These are phyloP conservation scores for barley (Hordeum vulgare) DNA, from an alignment of 176 grass and related monocot genomes.

Conservation along the genomic window DNA sequence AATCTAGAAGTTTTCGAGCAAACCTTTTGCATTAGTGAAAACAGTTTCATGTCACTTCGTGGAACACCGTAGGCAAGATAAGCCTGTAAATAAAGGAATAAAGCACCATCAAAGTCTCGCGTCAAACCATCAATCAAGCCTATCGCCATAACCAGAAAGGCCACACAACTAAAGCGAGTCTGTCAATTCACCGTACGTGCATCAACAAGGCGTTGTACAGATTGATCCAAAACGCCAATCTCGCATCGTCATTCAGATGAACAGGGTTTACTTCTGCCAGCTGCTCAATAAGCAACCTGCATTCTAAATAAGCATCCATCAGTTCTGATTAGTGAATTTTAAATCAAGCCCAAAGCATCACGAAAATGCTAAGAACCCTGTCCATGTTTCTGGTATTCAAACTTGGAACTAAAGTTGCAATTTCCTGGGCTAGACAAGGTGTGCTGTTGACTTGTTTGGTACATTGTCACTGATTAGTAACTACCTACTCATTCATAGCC, in stretches of 20 bases:
- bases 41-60: conserved; percentile 76
- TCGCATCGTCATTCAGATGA: conserved; percentile 59
- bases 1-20: background rate
- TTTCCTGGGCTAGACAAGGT: background rate
- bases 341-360: background rate
- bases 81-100: conserved; percentile 46
- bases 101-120: background rate
- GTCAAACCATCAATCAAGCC: background rate
- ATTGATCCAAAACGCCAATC: conserved; percentile 95
- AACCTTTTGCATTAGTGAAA: conserved; percentile 97
- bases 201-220: conserved; percentile 92
- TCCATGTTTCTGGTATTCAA: background rate
- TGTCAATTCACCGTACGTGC: conserved; percentile 49
- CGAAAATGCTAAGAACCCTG: background rate
- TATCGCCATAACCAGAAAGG: background rate
- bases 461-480: background rate
- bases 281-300: conserved; percentile 85
- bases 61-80: conserved; percentile 99
- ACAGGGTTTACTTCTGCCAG: conserved; percentile 79
- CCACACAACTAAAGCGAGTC: background rate
- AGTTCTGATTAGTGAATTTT: background rate
- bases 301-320: conserved; percentile 18
- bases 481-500: background rate
- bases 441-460: background rate
- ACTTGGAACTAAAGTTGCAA: background rate